Percentiles rank a stretch among this genome's conserved stretches.
Conservation (phyloP, 129 eudicot genomes). For the Erigeron canadensis region DNA sequence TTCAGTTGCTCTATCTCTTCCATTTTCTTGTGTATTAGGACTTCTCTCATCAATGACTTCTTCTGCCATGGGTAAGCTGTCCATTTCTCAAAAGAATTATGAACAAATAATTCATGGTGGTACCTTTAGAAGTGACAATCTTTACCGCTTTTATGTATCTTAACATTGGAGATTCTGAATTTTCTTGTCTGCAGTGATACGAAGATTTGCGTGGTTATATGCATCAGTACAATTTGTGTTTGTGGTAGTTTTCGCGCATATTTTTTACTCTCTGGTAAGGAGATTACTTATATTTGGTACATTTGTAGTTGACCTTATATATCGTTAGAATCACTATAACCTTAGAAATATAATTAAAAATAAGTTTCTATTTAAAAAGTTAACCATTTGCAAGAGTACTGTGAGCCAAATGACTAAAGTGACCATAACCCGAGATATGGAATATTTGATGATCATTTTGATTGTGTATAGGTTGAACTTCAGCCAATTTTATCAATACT, state of each 20-base stretch:
- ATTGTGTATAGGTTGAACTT: constrained; percentile 45
- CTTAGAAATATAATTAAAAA: background rate
- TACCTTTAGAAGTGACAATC: background rate
- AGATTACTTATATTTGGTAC: constrained; percentile 2
- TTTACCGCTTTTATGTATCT: background rate
- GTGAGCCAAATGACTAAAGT: background rate
- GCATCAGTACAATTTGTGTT: constrained; percentile 84
- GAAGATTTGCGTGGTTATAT: constrained; percentile 82
- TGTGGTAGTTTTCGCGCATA: constrained; percentile 81
- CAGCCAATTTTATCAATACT: constrained; percentile 64
- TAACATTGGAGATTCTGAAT: background rate
- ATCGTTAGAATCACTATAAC: background rate
- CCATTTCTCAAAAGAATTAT: background rate
- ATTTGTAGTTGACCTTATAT: too few relatives aligned
- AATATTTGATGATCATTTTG: background rate
- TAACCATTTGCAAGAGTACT: background rate
- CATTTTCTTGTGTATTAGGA: constrained; percentile 85
- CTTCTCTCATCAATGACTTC: constrained; percentile 77
- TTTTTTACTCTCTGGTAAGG: constrained; percentile 73
- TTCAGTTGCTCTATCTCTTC: constrained; percentile 82
- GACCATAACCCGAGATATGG: background rate
- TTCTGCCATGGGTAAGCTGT: constrained; percentile 75
- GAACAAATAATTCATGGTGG: background rate
- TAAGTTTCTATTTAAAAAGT: background rate
- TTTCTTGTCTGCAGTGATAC: constrained; percentile 53